Base-by-base conservation (phyloP, 257 asterid species). In the Plantago major region DNA sequence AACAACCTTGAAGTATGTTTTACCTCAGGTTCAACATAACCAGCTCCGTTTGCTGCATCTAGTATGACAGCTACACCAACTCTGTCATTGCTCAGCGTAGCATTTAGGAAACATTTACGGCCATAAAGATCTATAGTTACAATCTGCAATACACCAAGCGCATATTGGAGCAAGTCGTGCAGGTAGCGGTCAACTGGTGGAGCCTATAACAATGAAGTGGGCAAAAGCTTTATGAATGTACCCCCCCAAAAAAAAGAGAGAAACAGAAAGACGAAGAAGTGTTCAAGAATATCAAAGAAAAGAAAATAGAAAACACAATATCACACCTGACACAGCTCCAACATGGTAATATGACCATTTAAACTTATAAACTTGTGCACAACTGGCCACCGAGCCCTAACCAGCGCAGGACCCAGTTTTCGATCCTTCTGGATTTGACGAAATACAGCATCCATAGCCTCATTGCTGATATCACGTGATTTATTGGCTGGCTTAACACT, bases 111-210 rank as follows among this genome's bases (percentile, higher is more conserved):
- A 73, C 76, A 95, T 78, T 82, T 89, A 59, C 96, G 96, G 87
- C 95, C 81, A 67, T 79, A 81, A 9, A 94, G 96, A 60, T 85
- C 88, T 76, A 93, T 60, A 50, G 99, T 89, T 46, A 89, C 91
- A 58, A 89, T 89, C 57, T 87, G 99, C 73, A 93, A 71, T 54
- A 93, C 76, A 50, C 99, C 99, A 57, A 93, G 79, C 13, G 99
- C 99, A 74, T 89, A 87, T 67, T 93, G 95, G 71, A 89, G 94
- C 82, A 93, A 81, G 72, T 89, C 96, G 42, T 78, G 99, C 83
- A 93, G 78, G 77, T 89, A 93, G 22, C 99, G 95, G 72, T 93
- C 99, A 73, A 89, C 99, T 18, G 96, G 89, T 50, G 99, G 96
- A 43, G 95, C 99, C 97, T 90, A 62, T 75, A 80, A 57, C 50